These are phyloP conservation scores for Cytospora piceae DNA, from an alignment of 2,329 filamentous ascomycete species.

Conservation along the genomic window DNA sequence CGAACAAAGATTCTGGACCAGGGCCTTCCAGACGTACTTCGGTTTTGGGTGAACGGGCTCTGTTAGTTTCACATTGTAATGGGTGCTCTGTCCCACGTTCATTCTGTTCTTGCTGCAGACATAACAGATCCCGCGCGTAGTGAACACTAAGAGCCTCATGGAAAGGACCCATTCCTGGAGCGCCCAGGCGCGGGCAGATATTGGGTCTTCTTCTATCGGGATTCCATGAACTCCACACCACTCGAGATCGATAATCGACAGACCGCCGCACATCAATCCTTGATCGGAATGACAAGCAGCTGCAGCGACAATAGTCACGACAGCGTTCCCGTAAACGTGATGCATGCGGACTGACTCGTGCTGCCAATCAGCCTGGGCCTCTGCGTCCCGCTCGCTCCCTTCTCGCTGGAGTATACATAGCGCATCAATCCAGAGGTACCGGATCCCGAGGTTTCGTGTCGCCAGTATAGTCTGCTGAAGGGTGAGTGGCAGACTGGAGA, in stretches of 20 bases:
- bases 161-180: conserved; percentile 5
- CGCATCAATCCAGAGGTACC: conserved; percentile 12
- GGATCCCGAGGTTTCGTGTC: conserved; percentile 3
- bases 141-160: neutral
- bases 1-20: neutral
- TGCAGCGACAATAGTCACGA: neutral
- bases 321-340: neutral
- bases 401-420: conserved; percentile 7
- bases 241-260: neutral
- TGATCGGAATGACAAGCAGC: neutral
- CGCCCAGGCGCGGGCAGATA: conserved; percentile 1
- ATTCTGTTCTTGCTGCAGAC: neutral
- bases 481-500: neutral
- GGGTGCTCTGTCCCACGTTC: too few relatives aligned
- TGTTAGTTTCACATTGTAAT: too few relatives aligned
- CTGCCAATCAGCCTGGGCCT: neutral
- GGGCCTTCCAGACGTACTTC: neutral
- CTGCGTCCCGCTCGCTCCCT: neutral
- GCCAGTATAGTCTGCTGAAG: neutral
- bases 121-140: neutral
- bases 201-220: neutral
- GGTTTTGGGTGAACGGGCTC: too few relatives aligned
- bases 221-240: neutral
- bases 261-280: neutral
- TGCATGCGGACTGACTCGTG: conserved; percentile 7